These are phyloP conservation scores for Gaeumannomyces sp. DNA, from an alignment of 2,329 filamentous ascomycete species.

Conservation along the genomic window DNA sequence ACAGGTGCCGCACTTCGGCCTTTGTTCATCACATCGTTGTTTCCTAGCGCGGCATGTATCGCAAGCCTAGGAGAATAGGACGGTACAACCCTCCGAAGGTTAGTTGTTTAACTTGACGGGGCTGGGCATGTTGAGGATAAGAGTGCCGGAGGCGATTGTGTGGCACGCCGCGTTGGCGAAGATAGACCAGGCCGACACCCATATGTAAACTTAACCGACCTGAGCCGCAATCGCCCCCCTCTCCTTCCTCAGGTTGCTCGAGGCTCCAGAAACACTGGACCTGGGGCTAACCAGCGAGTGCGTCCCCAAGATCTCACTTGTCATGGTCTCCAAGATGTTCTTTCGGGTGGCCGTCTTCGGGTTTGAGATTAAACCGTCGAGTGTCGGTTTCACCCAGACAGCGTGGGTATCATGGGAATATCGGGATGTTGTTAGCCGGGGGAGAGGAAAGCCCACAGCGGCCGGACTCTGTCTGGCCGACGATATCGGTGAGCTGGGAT, in stretches of 20 bases:
- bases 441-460: background rate
- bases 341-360: background rate
- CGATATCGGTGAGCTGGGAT: background rate
- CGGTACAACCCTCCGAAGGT: background rate
- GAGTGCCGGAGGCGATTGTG: background rate
- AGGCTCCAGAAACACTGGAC: slow-evolving; percentile 3
- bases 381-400: background rate
- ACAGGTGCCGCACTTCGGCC: slow-evolving; percentile 56
- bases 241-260: slow-evolving; percentile 30
- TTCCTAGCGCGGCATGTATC: slow-evolving; percentile 55
- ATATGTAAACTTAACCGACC: slow-evolving; percentile 17
- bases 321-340: slow-evolving; percentile 5
- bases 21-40: slow-evolving; percentile 57
- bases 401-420: background rate
- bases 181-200: too few species aligned
- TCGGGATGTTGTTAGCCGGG: background rate
- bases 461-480: background rate
- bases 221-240: slow-evolving; percentile 44
- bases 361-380: background rate
- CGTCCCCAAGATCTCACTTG: slow-evolving; percentile 3
- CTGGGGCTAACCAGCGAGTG: slow-evolving; percentile 8
- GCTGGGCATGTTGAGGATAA: background rate
- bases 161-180: background rate
- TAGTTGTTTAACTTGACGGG: background rate
- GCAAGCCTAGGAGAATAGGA: slow-evolving; percentile 37